Conservation (phyloP, 2,329 filamentous ascomycete genomes). For the Penicillium oxalicum region DNA sequence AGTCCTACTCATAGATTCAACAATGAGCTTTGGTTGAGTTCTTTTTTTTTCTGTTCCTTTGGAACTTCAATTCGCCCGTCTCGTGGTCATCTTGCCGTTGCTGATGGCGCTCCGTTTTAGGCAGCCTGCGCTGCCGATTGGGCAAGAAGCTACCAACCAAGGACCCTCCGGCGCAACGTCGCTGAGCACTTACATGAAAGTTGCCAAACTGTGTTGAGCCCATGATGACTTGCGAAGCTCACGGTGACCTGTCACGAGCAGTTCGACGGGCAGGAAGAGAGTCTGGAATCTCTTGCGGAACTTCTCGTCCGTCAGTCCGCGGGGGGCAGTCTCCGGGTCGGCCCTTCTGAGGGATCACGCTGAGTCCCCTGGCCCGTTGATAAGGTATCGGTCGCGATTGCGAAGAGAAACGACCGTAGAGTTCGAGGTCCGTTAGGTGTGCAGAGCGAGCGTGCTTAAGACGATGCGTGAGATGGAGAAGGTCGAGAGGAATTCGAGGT, state of each 20-base stretch:
- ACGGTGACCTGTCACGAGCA: background rate
- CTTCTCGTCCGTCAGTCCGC: background rate
- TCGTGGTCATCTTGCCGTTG: background rate
- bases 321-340: background rate
- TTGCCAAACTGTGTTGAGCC: constrained; percentile 54
- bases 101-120: background rate
- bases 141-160: constrained; percentile 1
- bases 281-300: background rate
- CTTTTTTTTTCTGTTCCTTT: background rate
- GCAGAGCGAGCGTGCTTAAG: background rate
- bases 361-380: constrained; percentile 22
- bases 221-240: constrained; percentile 28
- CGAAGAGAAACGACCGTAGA: background rate
- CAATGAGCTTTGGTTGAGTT: constrained; percentile 16
- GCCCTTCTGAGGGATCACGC: background rate
- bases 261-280: constrained; percentile 1
- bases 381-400: constrained; percentile 18
- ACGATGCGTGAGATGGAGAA: background rate
- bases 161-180: constrained; percentile 6
- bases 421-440: background rate
- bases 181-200: constrained; percentile 46
- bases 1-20: constrained; percentile 51
- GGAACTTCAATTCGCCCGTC: background rate
- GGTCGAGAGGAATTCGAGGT: background rate
- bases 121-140: constrained; percentile 1